A percentile compares a stretch with the other conserved stretches of the same genome.
Evolutionary conservation across 78 protist species (phyloP).

Genomic region (Pelomyxa schiedti): DNA sequence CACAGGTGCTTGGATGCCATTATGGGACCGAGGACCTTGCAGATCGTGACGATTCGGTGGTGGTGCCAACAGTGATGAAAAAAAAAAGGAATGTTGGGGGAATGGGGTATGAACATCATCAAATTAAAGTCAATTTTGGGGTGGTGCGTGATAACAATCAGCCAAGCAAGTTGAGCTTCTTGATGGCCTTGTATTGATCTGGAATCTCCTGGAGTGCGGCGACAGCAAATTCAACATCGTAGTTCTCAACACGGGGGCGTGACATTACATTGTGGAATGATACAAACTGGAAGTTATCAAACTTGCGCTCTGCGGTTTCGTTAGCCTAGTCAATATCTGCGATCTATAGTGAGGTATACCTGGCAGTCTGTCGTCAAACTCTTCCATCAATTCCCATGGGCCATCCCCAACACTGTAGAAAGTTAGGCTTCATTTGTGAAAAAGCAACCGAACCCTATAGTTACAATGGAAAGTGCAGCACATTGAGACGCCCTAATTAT

Average conservation of each 20-base stretch:
- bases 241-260: slow-evolving; percentile 24
- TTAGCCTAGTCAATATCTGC: too few species aligned
- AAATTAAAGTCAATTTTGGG: too few species aligned
- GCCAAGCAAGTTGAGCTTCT: neutral
- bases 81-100: too few species aligned
- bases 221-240: slow-evolving; percentile 43
- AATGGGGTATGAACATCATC: too few species aligned
- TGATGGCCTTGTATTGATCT: slow-evolving; percentile 15
- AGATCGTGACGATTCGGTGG: too few species aligned
- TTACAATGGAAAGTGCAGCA: slow-evolving; percentile 48
- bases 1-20: too few species aligned
- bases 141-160: too few species aligned
- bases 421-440: neutral
- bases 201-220: slow-evolving; percentile 49
- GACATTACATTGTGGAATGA: slow-evolving; percentile 10
- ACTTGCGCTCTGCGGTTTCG: too few species aligned
- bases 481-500: slow-evolving; percentile 42
- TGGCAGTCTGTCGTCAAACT: slow-evolving; percentile 47
- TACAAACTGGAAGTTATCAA: slow-evolving; percentile 61
- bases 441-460: slow-evolving; percentile 39
- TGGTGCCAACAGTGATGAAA: too few species aligned
- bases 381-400: slow-evolving; percentile 1
- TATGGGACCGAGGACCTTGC: too few species aligned
- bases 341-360: too few species aligned
- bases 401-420: neutral